A percentile compares a stretch with the other conserved stretches of the same genome.
Evolutionary conservation across 2,329 filamentous ascomycete genomes (phyloP).

Genomic region (Aureobasidium mangrovei): DNA sequence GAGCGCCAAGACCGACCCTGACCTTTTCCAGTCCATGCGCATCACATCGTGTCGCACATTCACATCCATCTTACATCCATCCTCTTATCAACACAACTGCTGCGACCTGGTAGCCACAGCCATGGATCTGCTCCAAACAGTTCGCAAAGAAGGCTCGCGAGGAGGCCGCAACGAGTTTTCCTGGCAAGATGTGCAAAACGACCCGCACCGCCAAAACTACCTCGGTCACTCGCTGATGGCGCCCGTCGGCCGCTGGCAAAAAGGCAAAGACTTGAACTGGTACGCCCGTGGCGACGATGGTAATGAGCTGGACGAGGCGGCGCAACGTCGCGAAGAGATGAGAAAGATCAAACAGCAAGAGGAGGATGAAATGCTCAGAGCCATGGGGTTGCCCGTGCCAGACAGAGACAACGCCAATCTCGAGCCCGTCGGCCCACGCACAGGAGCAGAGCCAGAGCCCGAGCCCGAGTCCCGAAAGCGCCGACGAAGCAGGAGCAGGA

Average conservation of each 20-base stretch:
- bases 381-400: constrained; percentile 64
- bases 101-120: constrained; percentile 13
- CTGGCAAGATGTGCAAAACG: constrained; percentile 88
- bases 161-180: constrained; percentile 88
- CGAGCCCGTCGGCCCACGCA: constrained; percentile 24
- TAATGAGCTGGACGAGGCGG: constrained; percentile 43
- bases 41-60: too few species aligned
- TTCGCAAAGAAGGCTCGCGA: constrained; percentile 82
- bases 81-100: too few species aligned
- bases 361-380: constrained; percentile 78
- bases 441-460: constrained; percentile 17
- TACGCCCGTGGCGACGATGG: constrained; percentile 49
- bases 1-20: too few species aligned
- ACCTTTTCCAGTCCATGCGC: too few species aligned
- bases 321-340: constrained; percentile 61
- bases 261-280: constrained; percentile 61
- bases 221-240: constrained; percentile 89
- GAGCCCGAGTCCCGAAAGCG: constrained; percentile 17
- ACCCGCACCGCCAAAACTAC: constrained; percentile 79
- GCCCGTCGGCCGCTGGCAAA: constrained; percentile 82
- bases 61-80: too few species aligned
- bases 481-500: constrained; percentile 27
- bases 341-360: constrained; percentile 75
- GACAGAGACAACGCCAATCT: constrained; percentile 38
- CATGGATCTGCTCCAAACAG: constrained; percentile 90